Conservation (phyloP, 176 grass and related monocot genomes). For the Ensete ventricosum region DNA sequence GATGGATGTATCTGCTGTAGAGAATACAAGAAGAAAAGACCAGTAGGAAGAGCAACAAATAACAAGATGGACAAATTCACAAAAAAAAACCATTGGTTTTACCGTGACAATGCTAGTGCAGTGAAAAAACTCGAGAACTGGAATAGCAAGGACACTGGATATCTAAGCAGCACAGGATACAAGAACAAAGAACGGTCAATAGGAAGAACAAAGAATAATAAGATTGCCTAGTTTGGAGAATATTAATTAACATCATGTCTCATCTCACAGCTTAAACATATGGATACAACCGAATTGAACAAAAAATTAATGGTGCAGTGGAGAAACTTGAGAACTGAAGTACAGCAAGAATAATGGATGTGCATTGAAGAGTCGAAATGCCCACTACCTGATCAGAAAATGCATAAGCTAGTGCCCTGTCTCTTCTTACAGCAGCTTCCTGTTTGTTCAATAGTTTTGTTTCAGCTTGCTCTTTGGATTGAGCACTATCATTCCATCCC, state of each 20-base stretch:
- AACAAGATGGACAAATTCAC: too few relatives aligned
- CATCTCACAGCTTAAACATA: too few relatives aligned
- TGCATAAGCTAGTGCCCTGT: slow-evolving; percentile 81
- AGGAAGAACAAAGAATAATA: neutral
- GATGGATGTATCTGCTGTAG: too few relatives aligned
- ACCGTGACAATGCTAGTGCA: neutral
- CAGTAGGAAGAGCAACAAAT: neutral
- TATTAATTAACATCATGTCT: too few relatives aligned
- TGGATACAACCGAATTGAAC: too few relatives aligned
- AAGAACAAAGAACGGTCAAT: too few relatives aligned
- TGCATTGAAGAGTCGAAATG: neutral
- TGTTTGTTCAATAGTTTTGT: slow-evolving; percentile 53
- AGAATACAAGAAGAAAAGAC: neutral
- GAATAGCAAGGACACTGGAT: neutral
- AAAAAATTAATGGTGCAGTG: neutral
- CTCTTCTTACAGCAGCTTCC: slow-evolving; percentile 76
- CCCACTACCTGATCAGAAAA: slow-evolving; percentile 77
- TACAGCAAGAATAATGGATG: neutral
- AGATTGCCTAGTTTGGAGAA: neutral
- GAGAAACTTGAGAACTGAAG: neutral
- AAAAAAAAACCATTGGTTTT: too few relatives aligned
- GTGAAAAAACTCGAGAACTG: slow-evolving; percentile 1
- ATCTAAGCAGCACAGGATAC: too few relatives aligned
- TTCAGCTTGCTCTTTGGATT: slow-evolving; percentile 73
- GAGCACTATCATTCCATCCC: slow-evolving; percentile 74